Evolutionary conservation across 352 stramenopile species (phyloP).

Genomic region (Phytophthora hybrid): DNA sequence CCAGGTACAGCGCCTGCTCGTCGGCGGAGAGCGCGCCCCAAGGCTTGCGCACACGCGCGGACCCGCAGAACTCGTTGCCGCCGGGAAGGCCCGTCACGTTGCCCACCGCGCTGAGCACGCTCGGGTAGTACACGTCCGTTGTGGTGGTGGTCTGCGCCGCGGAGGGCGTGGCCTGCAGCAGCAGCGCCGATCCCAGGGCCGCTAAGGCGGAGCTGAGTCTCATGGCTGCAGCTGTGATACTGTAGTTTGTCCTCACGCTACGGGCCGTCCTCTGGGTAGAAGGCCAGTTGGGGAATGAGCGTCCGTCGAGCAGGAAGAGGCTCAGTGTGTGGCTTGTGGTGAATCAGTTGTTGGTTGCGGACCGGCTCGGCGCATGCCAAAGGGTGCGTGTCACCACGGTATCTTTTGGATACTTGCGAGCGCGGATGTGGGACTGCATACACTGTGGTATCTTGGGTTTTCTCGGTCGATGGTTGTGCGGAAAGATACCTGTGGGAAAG

Average conservation of each 20-base stretch:
- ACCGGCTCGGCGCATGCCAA: not conserved
- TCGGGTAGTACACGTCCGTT: slow-evolving; percentile 40
- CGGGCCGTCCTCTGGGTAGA: not conserved
- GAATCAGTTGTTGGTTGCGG: slow-evolving; percentile 19
- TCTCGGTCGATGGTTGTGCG: no score
- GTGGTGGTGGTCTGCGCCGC: slow-evolving; percentile 34
- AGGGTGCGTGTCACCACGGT: not conserved
- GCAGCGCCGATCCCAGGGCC: slow-evolving; percentile 12
- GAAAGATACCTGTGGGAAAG: no score
- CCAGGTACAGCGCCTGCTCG: slow-evolving; percentile 67
- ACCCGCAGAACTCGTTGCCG: slow-evolving; percentile 56
- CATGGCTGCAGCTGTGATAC: slow-evolving; percentile 15
- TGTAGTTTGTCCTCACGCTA: slow-evolving; percentile 13
- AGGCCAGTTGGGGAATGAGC: slow-evolving; percentile 38
- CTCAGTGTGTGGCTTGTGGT: not conserved
- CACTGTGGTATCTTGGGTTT: no score
- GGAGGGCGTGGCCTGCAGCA: slow-evolving; percentile 6
- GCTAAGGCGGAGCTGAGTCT: slow-evolving; percentile 23
- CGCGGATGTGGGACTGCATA: not conserved
- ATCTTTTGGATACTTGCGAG: not conserved
- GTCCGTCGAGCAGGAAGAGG: no score
- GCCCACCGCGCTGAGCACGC: slow-evolving; percentile 47
- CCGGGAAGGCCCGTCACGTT: slow-evolving; percentile 60
- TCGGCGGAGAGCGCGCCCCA: slow-evolving; percentile 52
- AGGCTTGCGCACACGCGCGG: slow-evolving; percentile 56